phyloP scores from a whole-genome alignment of 202 grass and related monocot genomes.

The Brachypodium distachyon region DNA sequence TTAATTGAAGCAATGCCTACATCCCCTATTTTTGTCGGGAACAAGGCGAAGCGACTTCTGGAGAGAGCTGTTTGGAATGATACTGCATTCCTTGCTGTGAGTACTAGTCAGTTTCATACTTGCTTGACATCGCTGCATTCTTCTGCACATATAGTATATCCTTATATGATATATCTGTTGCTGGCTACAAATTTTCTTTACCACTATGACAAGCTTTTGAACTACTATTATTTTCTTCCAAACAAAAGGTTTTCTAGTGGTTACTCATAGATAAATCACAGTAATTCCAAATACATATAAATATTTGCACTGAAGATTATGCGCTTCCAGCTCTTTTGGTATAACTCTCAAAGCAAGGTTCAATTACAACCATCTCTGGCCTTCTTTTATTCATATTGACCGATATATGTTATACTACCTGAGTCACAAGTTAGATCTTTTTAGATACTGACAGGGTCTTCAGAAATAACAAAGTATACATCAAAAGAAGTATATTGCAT shows the following conservation, averaged over 20 bases:
- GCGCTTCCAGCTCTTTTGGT: background rate
- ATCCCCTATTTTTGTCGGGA: slow-evolving; percentile 95
- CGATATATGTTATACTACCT: background rate
- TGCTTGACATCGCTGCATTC: background rate
- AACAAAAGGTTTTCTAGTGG: background rate
- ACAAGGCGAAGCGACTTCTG: slow-evolving; percentile 76
- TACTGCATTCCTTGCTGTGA: slow-evolving; percentile 86
- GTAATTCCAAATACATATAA: background rate
- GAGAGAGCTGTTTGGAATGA: slow-evolving; percentile 99
- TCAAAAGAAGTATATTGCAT: background rate
- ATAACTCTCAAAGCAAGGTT: background rate
- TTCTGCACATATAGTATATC: background rate
- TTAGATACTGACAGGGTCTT: background rate
- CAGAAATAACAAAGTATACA: background rate
- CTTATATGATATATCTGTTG: background rate
- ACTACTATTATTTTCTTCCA: background rate
- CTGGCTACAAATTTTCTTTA: background rate
- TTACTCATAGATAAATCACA: background rate
- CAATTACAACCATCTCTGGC: background rate
- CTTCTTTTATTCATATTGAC: background rate
- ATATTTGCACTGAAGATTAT: background rate
- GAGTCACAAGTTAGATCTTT: background rate
- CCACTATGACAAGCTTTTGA: background rate
- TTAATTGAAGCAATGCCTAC: slow-evolving; percentile 96
- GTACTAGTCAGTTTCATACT: slow-evolving; percentile 30